Evolutionary conservation across 352 stramenopile species (phyloP), one percentile per base, ranked within the genome.

Genomic region (Thalassiosira livingstoniorum): DNA sequence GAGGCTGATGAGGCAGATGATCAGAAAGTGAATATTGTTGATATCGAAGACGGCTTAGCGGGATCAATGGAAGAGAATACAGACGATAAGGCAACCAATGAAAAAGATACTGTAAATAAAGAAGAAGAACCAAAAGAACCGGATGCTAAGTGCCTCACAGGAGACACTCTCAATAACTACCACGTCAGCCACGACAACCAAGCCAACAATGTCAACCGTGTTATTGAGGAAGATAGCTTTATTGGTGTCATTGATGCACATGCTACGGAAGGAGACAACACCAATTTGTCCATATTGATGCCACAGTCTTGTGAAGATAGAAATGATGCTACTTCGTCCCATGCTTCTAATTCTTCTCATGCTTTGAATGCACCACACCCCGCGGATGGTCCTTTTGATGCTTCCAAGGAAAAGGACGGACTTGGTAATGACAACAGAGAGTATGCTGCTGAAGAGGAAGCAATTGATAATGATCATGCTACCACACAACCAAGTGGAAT

Each of bases 401-500:
- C 45, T 37, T 4, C 27, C 21, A 45, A 65, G 4, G 57, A 65
- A 21, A 18, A 21, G 10, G 42, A 18, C 21, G 42, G 21, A 53
- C 10, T 53, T 53, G 42, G 21, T 53, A 21, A 18, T 21, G 21
- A 53, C 42, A 53, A 18, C 21, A 10, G 10, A 10, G 10, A 10
- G 15, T 10, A 29, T 31, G 51, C 15, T 23, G 25, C 15, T 23
- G 51, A n/a, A n/a, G 25, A 60, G 51, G 15, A 29, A 31, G 51
- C 4, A 60, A n/a, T 10, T 60, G 10, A n/a, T 7, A 10, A 23
- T 31, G 25, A 60, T 23, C 15, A 60, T 25, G 51, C 72, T n/a
- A 65, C 63, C 23, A 72, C 55, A 23, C 82, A 85, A 76, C 51
- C 72, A 39, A 85, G 71, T 39, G 71, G 71, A 51, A 82, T 76